Evolutionary conservation across 2,329 filamentous ascomycete species (phyloP).

Genomic region (Trichoderma aggressivum): DNA sequence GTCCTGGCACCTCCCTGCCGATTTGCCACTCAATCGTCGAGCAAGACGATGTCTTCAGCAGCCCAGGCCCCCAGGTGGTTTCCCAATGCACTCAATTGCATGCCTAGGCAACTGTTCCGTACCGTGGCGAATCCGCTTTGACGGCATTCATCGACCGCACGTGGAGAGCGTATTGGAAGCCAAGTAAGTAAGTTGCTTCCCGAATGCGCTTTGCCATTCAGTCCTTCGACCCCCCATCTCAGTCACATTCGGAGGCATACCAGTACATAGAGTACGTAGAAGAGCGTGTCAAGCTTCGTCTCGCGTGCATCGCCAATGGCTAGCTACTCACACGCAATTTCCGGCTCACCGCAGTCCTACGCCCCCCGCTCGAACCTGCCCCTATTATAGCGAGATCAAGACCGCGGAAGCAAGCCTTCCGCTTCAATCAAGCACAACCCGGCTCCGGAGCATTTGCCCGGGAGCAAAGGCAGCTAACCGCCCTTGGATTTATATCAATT

Average conservation of each 20-base stretch:
- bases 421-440: slow-evolving; percentile 37
- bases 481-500: not conserved
- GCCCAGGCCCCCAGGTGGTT: not conserved
- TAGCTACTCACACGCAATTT: not conserved
- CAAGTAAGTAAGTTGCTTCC: not conserved
- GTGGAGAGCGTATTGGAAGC: not conserved
- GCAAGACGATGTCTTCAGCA: not conserved
- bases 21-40: slow-evolving; percentile 2
- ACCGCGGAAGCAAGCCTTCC: slow-evolving; percentile 31
- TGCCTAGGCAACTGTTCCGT: not conserved
- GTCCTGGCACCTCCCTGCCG: slow-evolving; percentile 31
- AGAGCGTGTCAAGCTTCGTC: not conserved
- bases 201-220: not conserved
- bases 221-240: not conserved
- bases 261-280: not conserved
- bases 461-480: not conserved
- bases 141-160: not conserved
- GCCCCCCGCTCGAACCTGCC: not conserved
- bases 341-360: not conserved
- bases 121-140: not conserved
- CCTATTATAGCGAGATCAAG: slow-evolving; percentile 37
- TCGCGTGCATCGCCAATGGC: not conserved
- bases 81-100: not conserved
- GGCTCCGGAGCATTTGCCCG: slow-evolving; percentile 38
- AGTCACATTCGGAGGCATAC: not conserved